A percentile compares a stretch with the other conserved stretches of the same genome.
These are phyloP conservation scores for Ogataea saltuana DNA, from an alignment of 805 yeast genomes.

Conservation along the genomic window DNA sequence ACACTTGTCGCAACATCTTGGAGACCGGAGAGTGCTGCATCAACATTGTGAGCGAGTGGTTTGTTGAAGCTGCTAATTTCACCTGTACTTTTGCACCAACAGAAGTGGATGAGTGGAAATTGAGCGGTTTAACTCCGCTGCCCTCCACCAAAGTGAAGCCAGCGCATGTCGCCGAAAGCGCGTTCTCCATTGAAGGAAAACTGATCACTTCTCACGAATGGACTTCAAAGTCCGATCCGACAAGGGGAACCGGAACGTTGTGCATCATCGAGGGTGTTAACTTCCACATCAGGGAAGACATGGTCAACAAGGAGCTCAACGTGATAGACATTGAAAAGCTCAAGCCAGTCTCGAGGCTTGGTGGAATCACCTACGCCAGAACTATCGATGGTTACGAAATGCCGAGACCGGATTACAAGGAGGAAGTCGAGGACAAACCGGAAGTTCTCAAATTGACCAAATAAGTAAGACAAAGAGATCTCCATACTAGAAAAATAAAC, in stretches of 20 bases:
- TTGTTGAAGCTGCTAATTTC: slow-evolving; percentile 61
- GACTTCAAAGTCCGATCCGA: slow-evolving; percentile 42
- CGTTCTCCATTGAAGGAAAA: slow-evolving; percentile 58
- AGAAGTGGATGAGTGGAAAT: slow-evolving; percentile 55
- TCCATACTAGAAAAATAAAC: not conserved
- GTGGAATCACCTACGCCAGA: slow-evolving; percentile 50
- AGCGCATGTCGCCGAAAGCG: slow-evolving; percentile 61
- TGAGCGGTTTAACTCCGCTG: slow-evolving; percentile 52
- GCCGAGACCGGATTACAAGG: slow-evolving; percentile 43
- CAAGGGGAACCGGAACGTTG: slow-evolving; percentile 38
- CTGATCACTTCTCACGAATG: slow-evolving; percentile 46
- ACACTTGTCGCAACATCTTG: slow-evolving; percentile 48
- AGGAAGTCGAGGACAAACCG: slow-evolving; percentile 18
- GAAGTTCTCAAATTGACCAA: slow-evolving; percentile 9
- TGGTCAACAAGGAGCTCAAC: slow-evolving; percentile 42
- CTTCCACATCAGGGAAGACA: slow-evolving; percentile 59
- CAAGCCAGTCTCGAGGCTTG: slow-evolving; percentile 57
- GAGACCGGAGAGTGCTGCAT: slow-evolving; percentile 56
- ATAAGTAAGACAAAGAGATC: not conserved
- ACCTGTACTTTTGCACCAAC: slow-evolving; percentile 48
- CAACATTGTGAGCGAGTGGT: slow-evolving; percentile 63
- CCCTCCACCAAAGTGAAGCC: slow-evolving; percentile 49
- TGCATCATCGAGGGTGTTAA: slow-evolving; percentile 55
- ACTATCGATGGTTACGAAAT: slow-evolving; percentile 46
- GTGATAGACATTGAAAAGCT: slow-evolving; percentile 47